Percentiles rank a stretch among this genome's conserved stretches.
Conservation (phyloP, 768 basidiomycete genomes). For the Russula earlei region DNA sequence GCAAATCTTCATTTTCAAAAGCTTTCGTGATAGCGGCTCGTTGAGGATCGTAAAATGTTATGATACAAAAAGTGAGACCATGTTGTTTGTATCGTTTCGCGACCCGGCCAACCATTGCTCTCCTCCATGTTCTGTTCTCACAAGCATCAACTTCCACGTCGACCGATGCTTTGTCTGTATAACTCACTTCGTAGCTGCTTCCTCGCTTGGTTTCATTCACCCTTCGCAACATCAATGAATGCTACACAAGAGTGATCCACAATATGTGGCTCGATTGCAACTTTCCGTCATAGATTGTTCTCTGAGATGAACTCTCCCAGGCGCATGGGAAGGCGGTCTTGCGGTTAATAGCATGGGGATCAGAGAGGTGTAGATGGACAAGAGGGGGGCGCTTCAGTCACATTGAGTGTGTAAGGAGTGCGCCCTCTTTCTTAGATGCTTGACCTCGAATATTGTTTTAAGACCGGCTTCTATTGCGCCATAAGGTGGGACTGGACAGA, state of each 20-base stretch:
- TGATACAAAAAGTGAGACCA: conserved; percentile 33
- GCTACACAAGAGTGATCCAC: conserved; percentile 28
- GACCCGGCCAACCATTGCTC: not conserved
- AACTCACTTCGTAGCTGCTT: conserved; percentile 6
- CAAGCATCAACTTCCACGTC: not conserved
- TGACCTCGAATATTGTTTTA: conserved; percentile 40
- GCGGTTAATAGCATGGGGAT: not conserved
- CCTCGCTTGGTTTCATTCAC: conserved; percentile 31
- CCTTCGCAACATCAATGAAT: conserved; percentile 37
- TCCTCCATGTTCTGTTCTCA: conserved; percentile 3
- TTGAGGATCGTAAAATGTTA: conserved; percentile 49
- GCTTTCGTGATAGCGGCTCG: conserved; percentile 33
- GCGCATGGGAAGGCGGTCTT: conserved; percentile 44
- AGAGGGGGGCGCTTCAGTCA: conserved; percentile 15
- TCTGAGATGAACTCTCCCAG: conserved; percentile 42
- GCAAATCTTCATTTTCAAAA: conserved; percentile 29
- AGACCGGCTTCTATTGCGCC: conserved; percentile 35
- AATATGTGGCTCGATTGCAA: conserved; percentile 34
- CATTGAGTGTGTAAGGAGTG: conserved; percentile 42
- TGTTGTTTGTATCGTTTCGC: not conserved
- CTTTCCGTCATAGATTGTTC: conserved; percentile 32
- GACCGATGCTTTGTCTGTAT: not conserved
- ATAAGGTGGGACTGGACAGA: conserved; percentile 40
- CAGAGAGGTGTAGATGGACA: not conserved
- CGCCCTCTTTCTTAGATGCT: conserved; percentile 27